Conservation (phyloP, 2,329 filamentous ascomycete species). For the Aspergillus nomiae region DNA sequence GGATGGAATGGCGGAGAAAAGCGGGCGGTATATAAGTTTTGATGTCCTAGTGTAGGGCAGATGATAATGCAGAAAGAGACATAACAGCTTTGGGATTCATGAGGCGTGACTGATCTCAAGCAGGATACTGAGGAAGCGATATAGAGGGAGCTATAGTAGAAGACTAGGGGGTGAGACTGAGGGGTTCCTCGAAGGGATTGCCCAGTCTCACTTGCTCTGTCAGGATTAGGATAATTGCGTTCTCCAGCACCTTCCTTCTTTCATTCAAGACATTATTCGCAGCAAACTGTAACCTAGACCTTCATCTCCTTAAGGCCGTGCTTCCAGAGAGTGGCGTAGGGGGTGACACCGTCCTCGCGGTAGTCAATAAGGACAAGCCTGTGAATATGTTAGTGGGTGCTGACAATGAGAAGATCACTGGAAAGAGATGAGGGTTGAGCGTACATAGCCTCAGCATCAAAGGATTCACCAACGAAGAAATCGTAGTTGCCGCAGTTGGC, state of each 20-base stretch:
- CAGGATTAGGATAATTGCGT: slow-evolving; percentile 9
- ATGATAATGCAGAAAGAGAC: slow-evolving; percentile 8
- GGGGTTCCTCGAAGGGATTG: neutral
- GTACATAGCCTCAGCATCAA: slow-evolving; percentile 93
- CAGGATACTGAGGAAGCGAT: slow-evolving; percentile 32
- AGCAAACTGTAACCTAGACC: slow-evolving; percentile 63
- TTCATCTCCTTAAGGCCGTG: slow-evolving; percentile 86
- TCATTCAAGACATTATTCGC: slow-evolving; percentile 22
- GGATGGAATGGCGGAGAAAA: neutral
- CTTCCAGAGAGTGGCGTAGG: slow-evolving; percentile 92
- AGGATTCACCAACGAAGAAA: slow-evolving; percentile 87
- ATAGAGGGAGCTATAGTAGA: slow-evolving; percentile 20
- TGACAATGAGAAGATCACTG: neutral
- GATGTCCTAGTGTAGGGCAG: neutral
- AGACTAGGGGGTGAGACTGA: neutral
- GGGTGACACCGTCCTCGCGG: slow-evolving; percentile 92
- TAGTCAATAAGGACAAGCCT: slow-evolving; percentile 94
- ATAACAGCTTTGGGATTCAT: slow-evolving; percentile 36
- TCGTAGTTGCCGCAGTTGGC: slow-evolving; percentile 96
- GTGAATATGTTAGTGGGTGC: slow-evolving; percentile 6
- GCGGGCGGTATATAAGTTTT: neutral
- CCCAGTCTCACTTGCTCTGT: neutral
- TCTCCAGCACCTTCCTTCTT: slow-evolving; percentile 24
- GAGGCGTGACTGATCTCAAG: slow-evolving; percentile 40
- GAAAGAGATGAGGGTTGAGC: slow-evolving; percentile 39